phyloP scores from a whole-genome alignment of 768 basidiomycete species.

The Xerocomellus intermedius region DNA sequence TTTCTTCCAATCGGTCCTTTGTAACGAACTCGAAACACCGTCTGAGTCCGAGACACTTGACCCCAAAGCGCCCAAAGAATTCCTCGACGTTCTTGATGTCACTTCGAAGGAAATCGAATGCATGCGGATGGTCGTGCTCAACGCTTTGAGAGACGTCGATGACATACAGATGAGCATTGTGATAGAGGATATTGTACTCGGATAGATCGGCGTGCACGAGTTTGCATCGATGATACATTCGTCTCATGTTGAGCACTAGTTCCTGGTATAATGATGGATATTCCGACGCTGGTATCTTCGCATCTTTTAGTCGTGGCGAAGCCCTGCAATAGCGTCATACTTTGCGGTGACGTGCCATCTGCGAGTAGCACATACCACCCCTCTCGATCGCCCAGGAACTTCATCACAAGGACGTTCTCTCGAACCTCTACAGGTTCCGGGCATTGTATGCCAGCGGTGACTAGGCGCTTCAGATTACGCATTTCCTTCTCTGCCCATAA shows the following conservation, averaged over 20 bases:
- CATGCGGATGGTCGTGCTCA: slow-evolving; percentile 95
- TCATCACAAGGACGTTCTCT: slow-evolving; percentile 97
- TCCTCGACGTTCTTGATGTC: slow-evolving; percentile 94
- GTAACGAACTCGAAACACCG: slow-evolving; percentile 90
- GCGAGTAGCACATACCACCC: slow-evolving; percentile 62
- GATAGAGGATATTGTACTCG: slow-evolving; percentile 96
- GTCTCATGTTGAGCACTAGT: slow-evolving; percentile 74
- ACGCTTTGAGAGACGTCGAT: slow-evolving; percentile 99
- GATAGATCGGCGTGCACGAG: slow-evolving; percentile 97
- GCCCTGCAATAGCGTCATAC: slow-evolving; percentile 52
- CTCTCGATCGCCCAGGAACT: slow-evolving; percentile 77
- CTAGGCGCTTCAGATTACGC: slow-evolving; percentile 87
- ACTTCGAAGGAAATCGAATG: slow-evolving; percentile 92
- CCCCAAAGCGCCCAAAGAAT: slow-evolving; percentile 79
- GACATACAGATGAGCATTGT: slow-evolving; percentile 77
- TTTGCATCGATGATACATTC: slow-evolving; percentile 86
- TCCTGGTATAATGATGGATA: slow-evolving; percentile 70
- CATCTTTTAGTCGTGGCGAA: slow-evolving; percentile 92
- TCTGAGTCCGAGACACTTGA: slow-evolving; percentile 72
- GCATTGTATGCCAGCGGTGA: slow-evolving; percentile 78
- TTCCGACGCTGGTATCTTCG: slow-evolving; percentile 50
- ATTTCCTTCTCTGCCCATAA: slow-evolving; percentile 99
- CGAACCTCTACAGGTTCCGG: slow-evolving; percentile 91
- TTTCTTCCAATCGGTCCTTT: slow-evolving; percentile 43
- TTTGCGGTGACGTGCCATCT: neutral